Base-by-base conservation (phyloP, 768 basidiomycete genomes). In the Termitomyces sp. region DNA sequence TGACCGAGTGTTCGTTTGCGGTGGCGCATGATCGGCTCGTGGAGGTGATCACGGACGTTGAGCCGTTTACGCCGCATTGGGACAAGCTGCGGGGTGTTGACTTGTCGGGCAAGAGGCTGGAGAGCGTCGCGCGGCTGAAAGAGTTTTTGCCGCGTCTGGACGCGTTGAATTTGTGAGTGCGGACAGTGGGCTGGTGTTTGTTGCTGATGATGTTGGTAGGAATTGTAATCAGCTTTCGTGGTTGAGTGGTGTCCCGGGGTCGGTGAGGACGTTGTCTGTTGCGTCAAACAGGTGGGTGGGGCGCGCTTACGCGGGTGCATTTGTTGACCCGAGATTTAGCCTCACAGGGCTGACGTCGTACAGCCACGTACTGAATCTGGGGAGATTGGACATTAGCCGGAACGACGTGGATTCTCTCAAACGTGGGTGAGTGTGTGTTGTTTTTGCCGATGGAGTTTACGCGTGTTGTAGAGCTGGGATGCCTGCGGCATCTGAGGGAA, bases 1-100 rank as follows among this genome's bases (percentile, higher is more conserved):
- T 98, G 61, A 98, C 96, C 12, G 95, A 98, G 68, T 98, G 95
- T 68, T 98, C 95, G 43, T 99, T 99, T 68, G 93, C 84, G 16
- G 86, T 98, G 45, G 83, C 94, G n/a, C 92, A 92, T 65, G 96
- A 98, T 68, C 82, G 84, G 46, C 82, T 99, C 6, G 88, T 98
- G 2, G 84, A 91, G 69, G 86, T 92, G 65, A 92, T 99, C 67
- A 98, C 95, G 44, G 94, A 98, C 65, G 85, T 94, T 13, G 88
- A 94, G 67, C 94, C 95, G 20, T 97, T 91, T 71, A 92, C 94
- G 67, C 94, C 95, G 24, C 80, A 92, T 68, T 99, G 97, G 97
- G 95, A 98, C 65, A 77, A 81, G 42, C 73, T 99, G 58, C 76
- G 66, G 56, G 71, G 75, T 26, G 86, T 99, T 63, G 87, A 98